Evolutionary conservation across 192 early-diverging fungal species (phyloP).

Genomic region (Coemansia furcata): DNA sequence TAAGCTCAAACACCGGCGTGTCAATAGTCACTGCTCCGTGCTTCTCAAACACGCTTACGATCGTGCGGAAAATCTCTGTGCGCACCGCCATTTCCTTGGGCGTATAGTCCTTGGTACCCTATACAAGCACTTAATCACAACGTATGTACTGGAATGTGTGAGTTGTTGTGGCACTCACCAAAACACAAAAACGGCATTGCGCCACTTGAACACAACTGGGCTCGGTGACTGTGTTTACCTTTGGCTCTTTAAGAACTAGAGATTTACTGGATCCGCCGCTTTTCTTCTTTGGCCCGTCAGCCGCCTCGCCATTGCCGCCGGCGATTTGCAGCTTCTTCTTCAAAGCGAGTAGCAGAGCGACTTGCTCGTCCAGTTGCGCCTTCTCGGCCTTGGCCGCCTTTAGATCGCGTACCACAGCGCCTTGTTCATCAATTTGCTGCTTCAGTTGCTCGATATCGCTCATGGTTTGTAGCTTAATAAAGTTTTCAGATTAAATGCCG

Average conservation of each 20-base stretch:
- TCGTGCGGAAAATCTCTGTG: slow-evolving; percentile 85
- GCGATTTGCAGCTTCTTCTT: slow-evolving; percentile 59
- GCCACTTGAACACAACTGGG: background rate
- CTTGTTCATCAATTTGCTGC: slow-evolving; percentile 60
- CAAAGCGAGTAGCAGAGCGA: slow-evolving; percentile 56
- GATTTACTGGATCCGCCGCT: slow-evolving; percentile 28
- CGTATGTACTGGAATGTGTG: background rate
- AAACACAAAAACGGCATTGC: background rate
- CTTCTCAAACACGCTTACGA: slow-evolving; percentile 85
- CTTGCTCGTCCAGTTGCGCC: slow-evolving; percentile 57
- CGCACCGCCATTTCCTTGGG: slow-evolving; percentile 98
- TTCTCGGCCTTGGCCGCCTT: slow-evolving; percentile 63
- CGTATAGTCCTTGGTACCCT: slow-evolving; percentile 93
- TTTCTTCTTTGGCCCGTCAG: slow-evolving; percentile 18
- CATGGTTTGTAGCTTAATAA: slow-evolving; percentile 6
- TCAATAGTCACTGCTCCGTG: slow-evolving; percentile 99
- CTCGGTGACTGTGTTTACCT: slow-evolving; percentile 29
- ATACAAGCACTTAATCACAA: slow-evolving; percentile 16
- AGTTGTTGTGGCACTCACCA: background rate
- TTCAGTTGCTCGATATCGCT: slow-evolving; percentile 31
- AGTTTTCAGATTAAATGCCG: background rate
- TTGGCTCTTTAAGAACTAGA: slow-evolving; percentile 73
- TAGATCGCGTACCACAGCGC: slow-evolving; percentile 58
- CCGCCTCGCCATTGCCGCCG: slow-evolving; percentile 17
- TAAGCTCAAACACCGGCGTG: slow-evolving; percentile 98